Percentiles rank a stretch among this genome's conserved stretches.
Conservation (phyloP, 1,139 yeast genomes). For the Diutina mesorugosa region DNA sequence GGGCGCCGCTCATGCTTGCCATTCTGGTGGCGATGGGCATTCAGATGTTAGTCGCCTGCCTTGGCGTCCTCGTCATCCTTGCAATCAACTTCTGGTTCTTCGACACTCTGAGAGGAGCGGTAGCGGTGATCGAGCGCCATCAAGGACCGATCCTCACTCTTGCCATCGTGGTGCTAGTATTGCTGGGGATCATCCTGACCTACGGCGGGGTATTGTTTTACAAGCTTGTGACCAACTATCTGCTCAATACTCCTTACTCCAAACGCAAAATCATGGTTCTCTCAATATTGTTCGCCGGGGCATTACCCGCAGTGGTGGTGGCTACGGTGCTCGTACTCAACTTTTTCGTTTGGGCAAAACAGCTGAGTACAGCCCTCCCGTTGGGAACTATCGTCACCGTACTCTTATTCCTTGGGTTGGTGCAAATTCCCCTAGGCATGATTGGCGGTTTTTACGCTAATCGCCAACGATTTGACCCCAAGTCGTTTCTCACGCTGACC, state of each 20-base stretch:
- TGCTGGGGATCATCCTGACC: conserved; percentile 67
- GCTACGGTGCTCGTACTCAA: conserved; percentile 44
- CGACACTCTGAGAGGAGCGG: conserved; percentile 8
- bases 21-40: conserved; percentile 62
- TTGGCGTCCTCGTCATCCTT: conserved; percentile 50
- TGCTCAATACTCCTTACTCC: conserved; percentile 15
- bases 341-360: conserved; percentile 63
- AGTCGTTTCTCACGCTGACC: conserved; percentile 5
- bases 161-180: conserved; percentile 45
- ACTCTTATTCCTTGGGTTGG: conserved; percentile 41
- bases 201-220: conserved; percentile 53
- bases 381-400: conserved; percentile 57
- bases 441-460: conserved; percentile 59
- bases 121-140: conserved; percentile 33
- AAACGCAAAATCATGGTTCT: conserved; percentile 6
- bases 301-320: conserved; percentile 47
- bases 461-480: conserved; percentile 15
- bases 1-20: conserved; percentile 31
- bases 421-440: conserved; percentile 64
- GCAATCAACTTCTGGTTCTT: conserved; percentile 29
- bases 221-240: conserved; percentile 34
- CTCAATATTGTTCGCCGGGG: conserved; percentile 42
- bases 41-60: conserved; percentile 51
- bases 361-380: conserved; percentile 68
- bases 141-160: conserved; percentile 56